Base-by-base conservation (phyloP, 495 filamentous ascomycete genomes). In the Melanomma pulvis-pyrius region DNA sequence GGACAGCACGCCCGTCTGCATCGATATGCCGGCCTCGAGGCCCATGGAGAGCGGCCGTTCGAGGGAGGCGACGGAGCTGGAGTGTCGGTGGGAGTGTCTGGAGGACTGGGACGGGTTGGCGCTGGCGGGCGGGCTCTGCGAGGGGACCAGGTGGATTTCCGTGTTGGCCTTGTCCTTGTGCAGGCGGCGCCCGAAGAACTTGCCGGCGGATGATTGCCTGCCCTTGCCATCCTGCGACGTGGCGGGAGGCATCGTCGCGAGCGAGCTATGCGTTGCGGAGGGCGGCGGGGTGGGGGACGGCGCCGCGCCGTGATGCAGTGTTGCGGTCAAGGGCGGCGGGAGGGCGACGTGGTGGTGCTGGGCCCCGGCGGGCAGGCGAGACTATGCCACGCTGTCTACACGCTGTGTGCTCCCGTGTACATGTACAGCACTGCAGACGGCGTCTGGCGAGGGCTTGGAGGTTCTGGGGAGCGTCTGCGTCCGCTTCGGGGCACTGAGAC, bases 1-100 rank as follows among this genome's bases (percentile, higher is more conserved):
- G 8, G 92, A 92, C 63, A 97, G 91, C 15, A 93, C 84, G 51
- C 92, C 94, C n/a, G 93, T 86, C 32, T 84, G 90, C 77, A 87
- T 87, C 62, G 89, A 87, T 24, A 96, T 72, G 41, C 83, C 86
- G n/a, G 74, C 62, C 65, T 89, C 82, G 25, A 61, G 76, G 58
- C 63, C 81, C 76, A 68, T 79, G 65, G 72, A 75, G 63, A 66
- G 73, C 7, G 85, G 85, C 49, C 83, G 77, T 63, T 93, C 91
- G 69, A 90, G 72, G 1, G 91, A 92, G 59, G 87, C 82, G 64
- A 90, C 79, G n/a, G 90, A 93, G 21, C 88, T 88, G n/a, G 90
- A 92, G 19, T 88, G 88, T 34, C 88, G 86, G 72, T 92, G 87
- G 55, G 88, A 88, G 79, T 96, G 88, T 79, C 91, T 81, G 57